These are phyloP conservation scores for Kodamaea lidongshanica DNA, from an alignment of 805 yeast genomes.

Conservation along the genomic window DNA sequence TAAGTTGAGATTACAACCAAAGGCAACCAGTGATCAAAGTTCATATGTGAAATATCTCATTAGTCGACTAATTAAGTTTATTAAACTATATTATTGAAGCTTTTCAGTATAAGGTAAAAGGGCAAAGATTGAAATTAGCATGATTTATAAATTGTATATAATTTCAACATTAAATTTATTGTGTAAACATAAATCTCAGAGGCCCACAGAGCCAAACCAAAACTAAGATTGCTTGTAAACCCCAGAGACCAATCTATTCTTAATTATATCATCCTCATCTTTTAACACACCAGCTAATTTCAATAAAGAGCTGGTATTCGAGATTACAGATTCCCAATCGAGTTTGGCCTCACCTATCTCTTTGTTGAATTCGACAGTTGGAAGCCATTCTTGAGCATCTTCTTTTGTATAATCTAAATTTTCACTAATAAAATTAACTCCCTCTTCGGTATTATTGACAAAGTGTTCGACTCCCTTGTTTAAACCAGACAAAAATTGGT, in stretches of 20 bases:
- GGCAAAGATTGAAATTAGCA: too few relatives aligned
- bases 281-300: constrained; percentile 57
- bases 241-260: constrained; percentile 18
- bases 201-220: too few relatives aligned
- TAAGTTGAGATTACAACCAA: too few relatives aligned
- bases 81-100: too few relatives aligned
- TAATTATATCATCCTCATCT: constrained; percentile 22
- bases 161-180: too few relatives aligned
- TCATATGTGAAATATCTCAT: too few relatives aligned
- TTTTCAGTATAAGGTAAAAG: too few relatives aligned
- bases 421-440: constrained; percentile 54
- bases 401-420: constrained; percentile 70
- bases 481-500: constrained; percentile 47
- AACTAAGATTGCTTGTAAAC: constrained; percentile 4
- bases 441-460: constrained; percentile 53
- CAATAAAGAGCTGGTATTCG: constrained; percentile 52
- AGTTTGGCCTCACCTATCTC: constrained; percentile 30
- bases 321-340: constrained; percentile 46
- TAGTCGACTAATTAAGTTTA: too few relatives aligned
- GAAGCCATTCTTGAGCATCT: constrained; percentile 78
- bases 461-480: constrained; percentile 67
- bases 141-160: too few relatives aligned
- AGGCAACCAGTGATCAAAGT: too few relatives aligned
- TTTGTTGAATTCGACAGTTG: constrained; percentile 62
- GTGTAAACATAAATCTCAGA: too few relatives aligned